Conservation (phyloP, 768 basidiomycete species). For the Clitopilus hobsonii region DNA sequence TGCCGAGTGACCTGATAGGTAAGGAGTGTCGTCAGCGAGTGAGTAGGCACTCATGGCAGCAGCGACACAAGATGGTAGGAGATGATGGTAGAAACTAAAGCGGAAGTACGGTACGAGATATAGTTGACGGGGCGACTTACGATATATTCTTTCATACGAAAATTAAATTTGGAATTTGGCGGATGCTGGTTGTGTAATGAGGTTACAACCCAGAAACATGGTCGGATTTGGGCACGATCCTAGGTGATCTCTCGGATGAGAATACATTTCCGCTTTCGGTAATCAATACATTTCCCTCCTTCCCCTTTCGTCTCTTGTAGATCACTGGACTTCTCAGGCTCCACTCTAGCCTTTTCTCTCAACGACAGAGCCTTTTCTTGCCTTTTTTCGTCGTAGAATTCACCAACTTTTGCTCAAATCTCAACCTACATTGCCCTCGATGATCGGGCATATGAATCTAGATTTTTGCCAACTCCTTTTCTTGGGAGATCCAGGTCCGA, state of each 20-base stretch:
- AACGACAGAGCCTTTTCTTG: not conserved
- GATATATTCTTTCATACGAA: slow-evolving; percentile 14
- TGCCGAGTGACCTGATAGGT: slow-evolving; percentile 11
- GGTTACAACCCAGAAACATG: slow-evolving; percentile 8
- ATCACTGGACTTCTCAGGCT: not conserved
- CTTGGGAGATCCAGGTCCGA: not conserved
- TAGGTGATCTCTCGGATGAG: slow-evolving; percentile 6
- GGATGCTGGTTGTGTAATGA: slow-evolving; percentile 5
- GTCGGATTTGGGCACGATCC: slow-evolving; percentile 3
- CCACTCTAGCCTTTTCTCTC: not conserved
- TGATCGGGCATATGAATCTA: not conserved
- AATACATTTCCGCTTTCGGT: slow-evolving; percentile 10
- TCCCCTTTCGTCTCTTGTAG: not conserved
- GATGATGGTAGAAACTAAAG: slow-evolving; percentile 9
- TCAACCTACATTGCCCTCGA: too few relatives aligned
- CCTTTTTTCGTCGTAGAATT: not conserved
- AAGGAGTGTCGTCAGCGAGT: slow-evolving; percentile 13
- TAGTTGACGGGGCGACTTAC: slow-evolving; percentile 3
- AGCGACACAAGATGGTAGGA: not conserved
- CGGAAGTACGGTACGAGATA: not conserved
- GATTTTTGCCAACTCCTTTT: not conserved
- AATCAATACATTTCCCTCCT: slow-evolving; percentile 5
- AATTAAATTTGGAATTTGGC: slow-evolving; percentile 13
- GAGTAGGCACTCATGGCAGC: slow-evolving; percentile 16
- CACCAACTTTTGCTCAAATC: not conserved